A percentile compares a stretch with the other conserved stretches of the same genome.
These are phyloP conservation scores for Endogone sp. DNA, from an alignment of 192 early-diverging fungal species.

Conservation along the genomic window DNA sequence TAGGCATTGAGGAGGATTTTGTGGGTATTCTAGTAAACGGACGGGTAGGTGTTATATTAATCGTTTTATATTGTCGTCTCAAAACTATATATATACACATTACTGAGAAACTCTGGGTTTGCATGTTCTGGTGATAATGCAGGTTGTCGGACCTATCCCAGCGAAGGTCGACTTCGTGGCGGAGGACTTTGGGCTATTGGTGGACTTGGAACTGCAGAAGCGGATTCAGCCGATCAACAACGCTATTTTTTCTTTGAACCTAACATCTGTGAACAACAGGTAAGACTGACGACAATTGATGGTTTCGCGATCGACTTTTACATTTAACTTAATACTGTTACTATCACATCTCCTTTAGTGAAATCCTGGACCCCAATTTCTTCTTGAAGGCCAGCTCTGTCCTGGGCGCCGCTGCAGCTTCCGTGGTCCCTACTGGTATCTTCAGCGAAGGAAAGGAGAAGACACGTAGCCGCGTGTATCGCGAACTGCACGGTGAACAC, in stretches of 20 bases:
- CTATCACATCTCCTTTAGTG: not conserved
- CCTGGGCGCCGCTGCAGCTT: not conserved
- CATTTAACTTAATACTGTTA: not conserved
- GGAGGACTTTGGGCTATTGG: constrained; percentile 58
- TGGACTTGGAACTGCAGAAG: constrained; percentile 48
- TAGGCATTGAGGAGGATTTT: constrained; percentile 17
- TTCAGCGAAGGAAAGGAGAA: not conserved
- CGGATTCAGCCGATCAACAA: constrained; percentile 36
- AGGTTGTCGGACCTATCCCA: constrained; percentile 50
- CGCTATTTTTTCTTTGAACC: constrained; percentile 2
- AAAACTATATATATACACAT: not conserved
- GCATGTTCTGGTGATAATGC: not conserved
- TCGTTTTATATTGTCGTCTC: constrained; percentile 3
- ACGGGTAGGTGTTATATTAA: constrained; percentile 34
- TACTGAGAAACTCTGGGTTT: no score
- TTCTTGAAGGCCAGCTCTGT: not conserved
- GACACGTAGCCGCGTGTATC: not conserved
- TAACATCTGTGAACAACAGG: not conserved
- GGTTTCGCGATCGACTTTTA: not conserved
- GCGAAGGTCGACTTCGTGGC: constrained; percentile 32
- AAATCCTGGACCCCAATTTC: not conserved
- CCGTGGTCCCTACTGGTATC: not conserved
- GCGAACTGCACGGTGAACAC: not conserved
- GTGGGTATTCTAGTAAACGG: constrained; percentile 58
- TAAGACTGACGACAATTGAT: not conserved